phyloP scores from a whole-genome alignment of 139 green algal species.

The Chlorokybus atmophyticus region DNA sequence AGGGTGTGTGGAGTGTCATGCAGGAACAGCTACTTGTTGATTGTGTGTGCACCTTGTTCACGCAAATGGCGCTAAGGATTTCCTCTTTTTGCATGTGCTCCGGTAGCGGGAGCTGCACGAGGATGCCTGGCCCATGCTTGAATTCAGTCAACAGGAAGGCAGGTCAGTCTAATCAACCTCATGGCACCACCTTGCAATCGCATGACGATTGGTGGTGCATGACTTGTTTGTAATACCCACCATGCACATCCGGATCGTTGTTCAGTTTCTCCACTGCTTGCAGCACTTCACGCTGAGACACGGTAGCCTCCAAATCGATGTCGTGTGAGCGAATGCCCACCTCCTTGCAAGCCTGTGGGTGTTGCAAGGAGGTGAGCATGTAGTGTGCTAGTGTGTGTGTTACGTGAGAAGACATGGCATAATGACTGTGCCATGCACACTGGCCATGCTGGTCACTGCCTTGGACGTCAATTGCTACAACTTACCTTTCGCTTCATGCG shows the following conservation, averaged over 20 bases:
- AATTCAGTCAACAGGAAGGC: background rate
- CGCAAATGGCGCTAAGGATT: slow-evolving; percentile 62
- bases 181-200: background rate
- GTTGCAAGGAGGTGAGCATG: too few relatives aligned
- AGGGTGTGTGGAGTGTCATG: too few relatives aligned
- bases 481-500: slow-evolving; percentile 88
- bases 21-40: too few relatives aligned
- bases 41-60: too few relatives aligned
- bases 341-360: slow-evolving; percentile 79
- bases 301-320: slow-evolving; percentile 32
- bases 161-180: background rate
- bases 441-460: too few relatives aligned
- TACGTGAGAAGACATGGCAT: too few relatives aligned
- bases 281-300: slow-evolving; percentile 33
- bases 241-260: slow-evolving; percentile 65
- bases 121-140: slow-evolving; percentile 49
- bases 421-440: too few relatives aligned
- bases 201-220: background rate
- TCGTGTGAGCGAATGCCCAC: slow-evolving; percentile 79
- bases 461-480: too few relatives aligned
- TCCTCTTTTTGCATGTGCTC: slow-evolving; percentile 74
- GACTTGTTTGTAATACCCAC: slow-evolving; percentile 2
- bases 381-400: too few relatives aligned
- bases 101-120: slow-evolving; percentile 92
- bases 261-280: slow-evolving; percentile 55